Base-by-base conservation (phyloP, 805 yeast species). In the Saccharomycopsis capsularis region DNA sequence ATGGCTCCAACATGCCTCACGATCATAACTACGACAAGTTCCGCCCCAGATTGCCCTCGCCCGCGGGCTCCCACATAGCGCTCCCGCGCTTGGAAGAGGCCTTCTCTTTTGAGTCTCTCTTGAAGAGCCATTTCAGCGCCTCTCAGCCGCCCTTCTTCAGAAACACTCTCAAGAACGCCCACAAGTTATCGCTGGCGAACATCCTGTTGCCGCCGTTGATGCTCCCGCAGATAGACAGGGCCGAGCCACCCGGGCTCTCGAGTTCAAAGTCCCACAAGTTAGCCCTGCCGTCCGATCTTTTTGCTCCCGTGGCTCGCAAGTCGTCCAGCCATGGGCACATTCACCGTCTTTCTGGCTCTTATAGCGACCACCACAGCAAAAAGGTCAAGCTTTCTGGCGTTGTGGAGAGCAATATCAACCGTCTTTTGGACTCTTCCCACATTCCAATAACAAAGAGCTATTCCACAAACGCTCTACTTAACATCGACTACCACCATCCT, bases 341-440 rank as follows among this genome's bases (percentile, higher is more conserved):
- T 27, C 32, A 7, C 7, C 7, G 32, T 27, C 13, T 27, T 7
- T 7, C 11, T 13, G 32, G 13, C 13, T 7, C 32, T 27, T 7
- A 27, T 27, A 27, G 13, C 32, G 32, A 7, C 13, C 13, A 7
- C 32, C 7, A 13, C 32, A 27, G 32, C 32, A 27, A 27, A 7
- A 27, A 27, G 11, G 32, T 7, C 32, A 27, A 27, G 11, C 13
- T 7, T 13, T 7, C 13, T 27, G 13, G 32, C 32, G 13, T 7
- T 27, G 13, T 7, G 11, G 13, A 27, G 7, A 27, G 32, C 13
- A 27, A 27, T 27, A 27, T 7, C 13, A 7, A 27, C 13, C 32
- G 13, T 27, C 32, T 7, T 27, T 13, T 7, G 11, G 11, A 27
- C n/a, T 27, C 32, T 7, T 27, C 64, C 11, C 13, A 27, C 13